Evolutionary conservation across 352 stramenopile species (phyloP).

Genomic region (Phytophthora boehmeriae): DNA sequence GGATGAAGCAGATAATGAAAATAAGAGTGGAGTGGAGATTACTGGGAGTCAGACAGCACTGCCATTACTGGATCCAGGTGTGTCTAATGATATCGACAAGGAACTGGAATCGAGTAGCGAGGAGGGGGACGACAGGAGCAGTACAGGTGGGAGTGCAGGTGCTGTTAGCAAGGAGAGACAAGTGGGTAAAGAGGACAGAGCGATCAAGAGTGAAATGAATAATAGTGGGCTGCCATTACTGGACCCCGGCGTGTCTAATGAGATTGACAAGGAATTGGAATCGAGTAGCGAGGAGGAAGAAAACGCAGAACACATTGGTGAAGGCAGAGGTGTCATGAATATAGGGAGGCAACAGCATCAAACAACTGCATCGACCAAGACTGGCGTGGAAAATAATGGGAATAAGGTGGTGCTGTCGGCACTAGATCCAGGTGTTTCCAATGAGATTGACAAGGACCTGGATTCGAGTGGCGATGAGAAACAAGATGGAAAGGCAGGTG

Average conservation of each 20-base stretch:
- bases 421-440: slow-evolving; percentile 23
- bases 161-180: no score
- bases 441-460: slow-evolving; percentile 41
- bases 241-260: slow-evolving; percentile 8
- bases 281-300: slow-evolving; percentile 28
- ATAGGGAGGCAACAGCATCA: no score
- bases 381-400: slow-evolving; percentile 27
- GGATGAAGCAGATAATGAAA: no score
- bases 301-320: slow-evolving; percentile 9
- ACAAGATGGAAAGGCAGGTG: no score
- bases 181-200: no score
- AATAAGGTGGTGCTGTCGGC: background rate
- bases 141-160: no score
- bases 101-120: slow-evolving; percentile 20
- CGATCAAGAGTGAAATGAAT: no score
- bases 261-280: slow-evolving; percentile 36
- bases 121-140: slow-evolving; percentile 7
- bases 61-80: slow-evolving; percentile 6
- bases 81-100: slow-evolving; percentile 15
- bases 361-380: slow-evolving; percentile 13
- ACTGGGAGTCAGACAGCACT: no score
- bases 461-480: slow-evolving; percentile 37
- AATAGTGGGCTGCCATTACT: no score
- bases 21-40: no score
- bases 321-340: background rate